Conservation (phyloP, 305 asterid species). For the Fraxinus sp. region DNA sequence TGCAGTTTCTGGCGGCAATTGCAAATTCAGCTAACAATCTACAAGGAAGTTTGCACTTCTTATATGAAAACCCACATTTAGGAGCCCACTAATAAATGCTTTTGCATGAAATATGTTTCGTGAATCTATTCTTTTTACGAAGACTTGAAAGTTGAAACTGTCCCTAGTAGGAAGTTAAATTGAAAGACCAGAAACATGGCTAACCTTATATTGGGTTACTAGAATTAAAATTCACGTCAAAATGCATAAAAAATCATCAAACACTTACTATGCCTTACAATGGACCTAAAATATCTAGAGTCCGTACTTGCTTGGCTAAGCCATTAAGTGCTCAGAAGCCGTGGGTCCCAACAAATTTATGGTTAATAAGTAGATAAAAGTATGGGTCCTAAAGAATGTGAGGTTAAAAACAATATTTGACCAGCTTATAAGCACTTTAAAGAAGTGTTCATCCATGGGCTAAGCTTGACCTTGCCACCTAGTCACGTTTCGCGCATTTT, state of each 20-base stretch:
- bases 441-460: neutral
- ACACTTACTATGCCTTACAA: neutral
- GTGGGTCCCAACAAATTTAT: neutral
- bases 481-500: neutral
- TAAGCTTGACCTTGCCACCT: neutral
- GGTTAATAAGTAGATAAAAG: neutral
- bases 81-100: neutral
- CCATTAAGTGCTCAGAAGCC: neutral
- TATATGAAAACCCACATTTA: neutral
- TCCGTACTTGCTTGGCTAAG: neutral
- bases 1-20: neutral
- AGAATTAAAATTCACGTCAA: neutral
- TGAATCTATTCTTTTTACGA: neutral
- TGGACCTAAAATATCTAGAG: neutral
- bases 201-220: neutral
- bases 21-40: conserved; percentile 3
- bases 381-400: neutral
- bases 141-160: neutral
- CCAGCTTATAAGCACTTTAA: neutral
- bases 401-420: neutral
- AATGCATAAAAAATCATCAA: neutral
- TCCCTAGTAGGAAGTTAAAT: neutral
- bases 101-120: neutral
- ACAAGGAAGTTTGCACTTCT: neutral
- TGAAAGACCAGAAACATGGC: neutral